phyloP scores from a whole-genome alignment of 2,329 filamentous ascomycete species.

The Teratosphaeria epicoccoides region DNA sequence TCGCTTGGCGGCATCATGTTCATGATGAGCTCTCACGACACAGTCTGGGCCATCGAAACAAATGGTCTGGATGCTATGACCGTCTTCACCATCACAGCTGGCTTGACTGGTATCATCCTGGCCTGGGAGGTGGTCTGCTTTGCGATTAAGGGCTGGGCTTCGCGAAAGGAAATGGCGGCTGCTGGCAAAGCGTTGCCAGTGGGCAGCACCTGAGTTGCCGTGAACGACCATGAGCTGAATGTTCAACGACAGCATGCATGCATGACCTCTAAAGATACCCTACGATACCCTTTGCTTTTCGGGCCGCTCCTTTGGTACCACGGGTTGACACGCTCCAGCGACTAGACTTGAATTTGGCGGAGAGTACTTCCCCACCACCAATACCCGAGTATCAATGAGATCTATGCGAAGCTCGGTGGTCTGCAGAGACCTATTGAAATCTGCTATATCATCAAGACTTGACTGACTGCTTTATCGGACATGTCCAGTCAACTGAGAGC shows the following conservation, averaged over 20 bases:
- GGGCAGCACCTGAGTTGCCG: not conserved
- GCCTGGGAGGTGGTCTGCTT: slow-evolving; percentile 70
- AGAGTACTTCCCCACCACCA: not conserved
- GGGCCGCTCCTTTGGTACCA: not conserved
- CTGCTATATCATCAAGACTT: not conserved
- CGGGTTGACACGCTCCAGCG: not conserved
- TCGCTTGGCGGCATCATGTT: slow-evolving; percentile 83
- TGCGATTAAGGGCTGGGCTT: slow-evolving; percentile 79
- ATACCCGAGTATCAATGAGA: not conserved
- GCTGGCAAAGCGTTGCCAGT: not conserved
- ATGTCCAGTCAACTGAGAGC: not conserved
- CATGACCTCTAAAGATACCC: not conserved
- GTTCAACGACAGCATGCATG: not conserved
- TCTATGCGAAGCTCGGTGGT: not conserved
- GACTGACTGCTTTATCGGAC: not conserved
- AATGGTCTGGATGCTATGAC: slow-evolving; percentile 84
- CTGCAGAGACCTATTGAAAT: too few species aligned
- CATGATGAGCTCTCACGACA: slow-evolving; percentile 77
- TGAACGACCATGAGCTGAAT: too few species aligned
- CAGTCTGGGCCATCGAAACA: slow-evolving; percentile 63
- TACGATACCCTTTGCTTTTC: not conserved
- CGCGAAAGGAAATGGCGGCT: slow-evolving; percentile 25
- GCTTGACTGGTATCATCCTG: slow-evolving; percentile 72
- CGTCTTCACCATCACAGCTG: slow-evolving; percentile 79
- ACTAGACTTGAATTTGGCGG: not conserved